Conservation (phyloP, 495 filamentous ascomycete species). For the Bryoglossum gracile region DNA sequence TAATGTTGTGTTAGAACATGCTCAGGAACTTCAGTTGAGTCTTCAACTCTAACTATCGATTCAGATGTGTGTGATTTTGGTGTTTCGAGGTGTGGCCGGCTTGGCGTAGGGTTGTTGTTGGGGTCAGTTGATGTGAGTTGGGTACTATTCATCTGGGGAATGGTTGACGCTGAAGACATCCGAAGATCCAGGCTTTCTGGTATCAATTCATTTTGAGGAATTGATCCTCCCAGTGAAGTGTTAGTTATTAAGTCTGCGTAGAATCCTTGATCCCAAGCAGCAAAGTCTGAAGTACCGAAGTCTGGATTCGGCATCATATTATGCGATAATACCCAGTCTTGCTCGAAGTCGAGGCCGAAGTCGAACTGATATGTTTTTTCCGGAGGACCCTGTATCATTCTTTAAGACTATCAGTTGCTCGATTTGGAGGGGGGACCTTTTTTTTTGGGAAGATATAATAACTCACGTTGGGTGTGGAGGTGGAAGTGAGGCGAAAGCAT, state of each 20-base stretch:
- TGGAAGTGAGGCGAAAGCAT: background rate
- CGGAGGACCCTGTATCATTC: background rate
- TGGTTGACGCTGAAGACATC: background rate
- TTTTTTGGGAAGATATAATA: background rate
- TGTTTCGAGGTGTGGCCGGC: background rate
- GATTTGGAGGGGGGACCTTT: background rate
- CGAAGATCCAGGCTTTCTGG: constrained; percentile 1
- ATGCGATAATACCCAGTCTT: constrained; percentile 2
- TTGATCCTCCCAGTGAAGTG: background rate
- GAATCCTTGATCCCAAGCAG: constrained; percentile 4
- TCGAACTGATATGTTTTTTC: background rate
- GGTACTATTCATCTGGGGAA: background rate
- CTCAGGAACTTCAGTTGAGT: constrained; percentile 2
- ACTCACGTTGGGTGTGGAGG: constrained; percentile 1
- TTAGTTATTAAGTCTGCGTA: constrained; percentile 1
- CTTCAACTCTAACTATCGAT: background rate
- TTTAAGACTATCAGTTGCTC: constrained; percentile 1
- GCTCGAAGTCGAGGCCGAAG: background rate
- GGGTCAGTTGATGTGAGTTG: background rate
- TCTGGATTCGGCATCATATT: constrained; percentile 3
- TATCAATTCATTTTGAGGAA: background rate
- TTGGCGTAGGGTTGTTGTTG: background rate
- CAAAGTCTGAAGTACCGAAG: constrained; percentile 2
- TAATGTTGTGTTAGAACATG: constrained; percentile 6
- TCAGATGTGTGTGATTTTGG: background rate